A percentile compares a stretch with the other conserved stretches of the same genome.
Evolutionary conservation across 345 rosid species (phyloP).

Genomic region (Erucastrum elatum): DNA sequence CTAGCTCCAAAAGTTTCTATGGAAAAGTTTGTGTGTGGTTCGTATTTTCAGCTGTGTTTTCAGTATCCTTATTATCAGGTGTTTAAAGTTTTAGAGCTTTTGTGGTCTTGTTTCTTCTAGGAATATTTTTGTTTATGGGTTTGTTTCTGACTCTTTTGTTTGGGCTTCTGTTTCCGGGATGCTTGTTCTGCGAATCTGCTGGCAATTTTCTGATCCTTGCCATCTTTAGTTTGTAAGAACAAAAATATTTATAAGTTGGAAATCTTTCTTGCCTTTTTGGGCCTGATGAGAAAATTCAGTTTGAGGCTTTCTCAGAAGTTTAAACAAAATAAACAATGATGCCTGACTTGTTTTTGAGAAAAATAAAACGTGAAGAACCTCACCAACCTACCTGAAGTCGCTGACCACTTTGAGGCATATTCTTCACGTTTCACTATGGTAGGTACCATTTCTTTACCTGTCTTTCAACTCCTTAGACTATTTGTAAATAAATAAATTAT

Average conservation of each 20-base stretch:
- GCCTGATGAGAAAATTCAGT: conserved; percentile 6
- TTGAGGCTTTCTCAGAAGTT: neutral
- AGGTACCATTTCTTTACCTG: conserved; percentile 6
- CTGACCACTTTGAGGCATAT: conserved; percentile 24
- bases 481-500: neutral
- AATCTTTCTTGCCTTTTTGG: conserved; percentile 3
- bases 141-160: too few species aligned
- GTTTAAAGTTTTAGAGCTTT: too few species aligned
- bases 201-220: too few species aligned
- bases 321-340: neutral
- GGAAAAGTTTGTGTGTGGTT: too few species aligned
- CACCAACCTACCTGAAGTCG: conserved; percentile 35
- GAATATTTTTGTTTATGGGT: too few species aligned
- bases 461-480: neutral
- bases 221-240: too few species aligned
- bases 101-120: too few species aligned
- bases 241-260: neutral
- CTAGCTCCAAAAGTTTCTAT: too few species aligned
- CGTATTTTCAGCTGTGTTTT: too few species aligned
- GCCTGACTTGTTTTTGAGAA: neutral
- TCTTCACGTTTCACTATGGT: conserved; percentile 35
- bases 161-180: too few species aligned
- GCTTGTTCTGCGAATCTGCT: too few species aligned
- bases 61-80: too few species aligned
- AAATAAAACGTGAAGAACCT: conserved; percentile 28